Base-by-base conservation (phyloP, 83 land plant species). In the Picea abies region DNA sequence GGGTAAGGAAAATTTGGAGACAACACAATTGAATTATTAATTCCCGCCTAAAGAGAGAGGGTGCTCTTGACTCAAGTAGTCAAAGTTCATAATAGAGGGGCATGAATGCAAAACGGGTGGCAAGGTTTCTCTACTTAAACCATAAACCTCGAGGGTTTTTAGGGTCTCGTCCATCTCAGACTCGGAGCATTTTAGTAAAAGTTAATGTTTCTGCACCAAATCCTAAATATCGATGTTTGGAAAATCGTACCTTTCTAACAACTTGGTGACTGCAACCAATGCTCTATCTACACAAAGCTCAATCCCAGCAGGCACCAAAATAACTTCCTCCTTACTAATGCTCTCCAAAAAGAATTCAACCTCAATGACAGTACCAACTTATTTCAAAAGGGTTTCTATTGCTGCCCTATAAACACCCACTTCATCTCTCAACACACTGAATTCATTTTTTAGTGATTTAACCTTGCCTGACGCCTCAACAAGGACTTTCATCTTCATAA, bases 161-260 rank as follows among this genome's bases (percentile, higher is more conserved):
- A 87, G 37, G 64, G 82, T 87, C 35, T 81, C 80, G 32, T 89
- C 88, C 39, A 83, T 11, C 52, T 85, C 89, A n/a, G 29, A 56
- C 11, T 68, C 5, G 73, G 58, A n/a, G 62, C 35, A 56, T 14
- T 81, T 63, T 23, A 80, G 44, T 4, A 87, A 75, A 85, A 82
- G 83, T 2, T 47, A 29, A 6, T 84, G 84, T 62, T 82, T 84
- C 32, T 60, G 11, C 52, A 86, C 25, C 78, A 88, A 90, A 56
- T 60, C 60, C 41, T 37, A 80, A 52, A 86, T 69, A 20, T 84
- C 60, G 37, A 81, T 63, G 8, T 20, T n/a, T 0, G 92, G 82
- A 56, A 86, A 88, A n/a, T 88, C 90, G 47, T 73, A 81, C 82
- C 85, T 86, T 52, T 64, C 82, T 11, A 90, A 60, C 63, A 84